These are phyloP conservation scores for Poa pratensis DNA, from an alignment of 176 grass and related monocot species.

Conservation along the genomic window DNA sequence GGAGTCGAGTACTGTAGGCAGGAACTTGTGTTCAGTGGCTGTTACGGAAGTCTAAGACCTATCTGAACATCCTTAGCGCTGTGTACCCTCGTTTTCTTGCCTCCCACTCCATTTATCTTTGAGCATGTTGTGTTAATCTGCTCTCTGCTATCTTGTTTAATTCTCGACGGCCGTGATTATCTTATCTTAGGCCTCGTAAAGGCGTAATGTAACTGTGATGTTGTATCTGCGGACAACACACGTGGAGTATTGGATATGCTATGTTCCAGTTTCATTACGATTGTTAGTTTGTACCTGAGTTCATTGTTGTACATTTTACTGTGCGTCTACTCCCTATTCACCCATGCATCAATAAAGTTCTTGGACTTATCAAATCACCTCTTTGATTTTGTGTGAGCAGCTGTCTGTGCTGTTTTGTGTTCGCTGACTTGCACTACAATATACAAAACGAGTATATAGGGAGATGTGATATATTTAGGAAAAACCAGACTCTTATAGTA, in stretches of 20 bases:
- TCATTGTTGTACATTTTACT: neutral
- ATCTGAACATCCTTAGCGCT: neutral
- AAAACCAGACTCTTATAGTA: too few species aligned
- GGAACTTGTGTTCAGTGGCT: neutral
- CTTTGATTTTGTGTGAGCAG: too few species aligned
- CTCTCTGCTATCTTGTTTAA: neutral
- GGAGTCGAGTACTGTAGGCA: neutral
- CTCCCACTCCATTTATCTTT: neutral
- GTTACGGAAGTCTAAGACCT: neutral
- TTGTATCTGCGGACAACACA: neutral
- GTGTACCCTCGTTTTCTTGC: neutral
- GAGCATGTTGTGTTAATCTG: neutral
- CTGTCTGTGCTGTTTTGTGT: too few species aligned
- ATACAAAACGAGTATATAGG: too few species aligned
- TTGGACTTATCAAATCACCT: conserved; percentile 47
- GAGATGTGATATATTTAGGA: too few species aligned
- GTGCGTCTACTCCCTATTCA: conserved; percentile 64
- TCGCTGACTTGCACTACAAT: too few species aligned
- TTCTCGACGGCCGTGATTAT: neutral
- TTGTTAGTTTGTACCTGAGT: too few species aligned
- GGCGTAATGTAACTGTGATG: neutral
- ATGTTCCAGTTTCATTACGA: neutral
- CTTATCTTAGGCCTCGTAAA: neutral
- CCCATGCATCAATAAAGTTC: conserved; percentile 50
- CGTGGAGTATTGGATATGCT: neutral